Percentiles rank a stretch among this genome's conserved stretches.
These are phyloP conservation scores for Russula emetica DNA, from an alignment of 768 basidiomycete genomes.

Conservation along the genomic window DNA sequence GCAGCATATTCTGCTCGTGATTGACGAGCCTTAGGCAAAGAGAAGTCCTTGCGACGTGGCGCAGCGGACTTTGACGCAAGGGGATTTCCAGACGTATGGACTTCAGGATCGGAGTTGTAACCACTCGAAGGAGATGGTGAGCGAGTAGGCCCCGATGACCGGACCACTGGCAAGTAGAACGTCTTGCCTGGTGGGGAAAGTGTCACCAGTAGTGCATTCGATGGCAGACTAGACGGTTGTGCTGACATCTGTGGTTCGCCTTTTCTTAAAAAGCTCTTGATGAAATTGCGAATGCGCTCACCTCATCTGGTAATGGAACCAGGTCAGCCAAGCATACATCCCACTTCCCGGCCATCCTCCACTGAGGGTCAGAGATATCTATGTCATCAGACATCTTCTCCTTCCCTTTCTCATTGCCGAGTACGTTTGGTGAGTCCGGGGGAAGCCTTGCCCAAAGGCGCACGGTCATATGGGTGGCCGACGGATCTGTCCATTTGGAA, in stretches of 20 bases:
- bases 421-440: constrained; percentile 11
- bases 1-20: constrained; percentile 33
- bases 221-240: constrained; percentile 51
- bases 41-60: constrained; percentile 17
- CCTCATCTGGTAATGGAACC: constrained; percentile 56
- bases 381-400: constrained; percentile 19
- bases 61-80: constrained; percentile 16
- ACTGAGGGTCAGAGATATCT: constrained; percentile 36
- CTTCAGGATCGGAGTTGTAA: constrained; percentile 71
- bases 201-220: constrained; percentile 67
- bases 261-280: constrained; percentile 4
- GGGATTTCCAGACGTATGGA: constrained; percentile 35
- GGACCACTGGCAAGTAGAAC: constrained; percentile 51
- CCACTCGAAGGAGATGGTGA: constrained; percentile 56
- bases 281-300: constrained; percentile 38
- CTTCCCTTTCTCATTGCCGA: constrained; percentile 22
- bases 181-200: constrained; percentile 57
- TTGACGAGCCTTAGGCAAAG: constrained; percentile 12
- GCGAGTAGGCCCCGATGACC: constrained; percentile 36
- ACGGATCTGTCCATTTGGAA: constrained; percentile 50
- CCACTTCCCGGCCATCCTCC: constrained; percentile 69
- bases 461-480: constrained; percentile 48
- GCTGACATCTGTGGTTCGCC: constrained; percentile 35
- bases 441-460: constrained; percentile 52
- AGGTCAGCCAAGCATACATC: constrained; percentile 56